These are phyloP conservation scores for Wickerhamiella azymoides DNA, from an alignment of 805 yeast species.

Conservation along the genomic window DNA sequence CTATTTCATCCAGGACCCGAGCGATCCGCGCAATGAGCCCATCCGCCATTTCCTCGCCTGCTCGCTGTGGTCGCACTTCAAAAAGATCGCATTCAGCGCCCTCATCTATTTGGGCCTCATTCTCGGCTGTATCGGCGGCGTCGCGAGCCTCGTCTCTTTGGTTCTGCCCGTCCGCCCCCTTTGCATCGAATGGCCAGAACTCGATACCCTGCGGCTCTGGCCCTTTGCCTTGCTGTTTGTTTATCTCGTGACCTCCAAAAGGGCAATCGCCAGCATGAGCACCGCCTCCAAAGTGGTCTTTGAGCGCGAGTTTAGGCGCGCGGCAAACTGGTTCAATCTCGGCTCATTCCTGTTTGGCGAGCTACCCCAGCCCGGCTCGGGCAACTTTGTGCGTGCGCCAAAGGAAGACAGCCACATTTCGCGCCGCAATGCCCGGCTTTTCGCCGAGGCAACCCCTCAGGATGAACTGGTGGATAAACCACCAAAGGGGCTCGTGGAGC, in stretches of 20 bases:
- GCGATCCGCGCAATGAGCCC: constrained; percentile 78
- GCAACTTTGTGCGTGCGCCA: constrained; percentile 76
- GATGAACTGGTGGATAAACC: constrained; percentile 38
- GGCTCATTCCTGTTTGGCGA: constrained; percentile 31
- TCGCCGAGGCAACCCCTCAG: constrained; percentile 70
- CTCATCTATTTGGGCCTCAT: constrained; percentile 37
- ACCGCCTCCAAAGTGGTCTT: constrained; percentile 30
- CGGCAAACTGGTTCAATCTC: constrained; percentile 11
- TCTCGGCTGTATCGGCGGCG: constrained; percentile 56
- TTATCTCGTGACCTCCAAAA: constrained; percentile 42
- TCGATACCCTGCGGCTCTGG: constrained; percentile 12
- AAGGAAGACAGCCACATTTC: constrained; percentile 63
- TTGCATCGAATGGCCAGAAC: constrained; percentile 12
- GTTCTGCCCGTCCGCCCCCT: not conserved
- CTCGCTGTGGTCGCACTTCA: constrained; percentile 57
- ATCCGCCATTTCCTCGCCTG: constrained; percentile 76
- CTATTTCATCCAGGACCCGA: constrained; percentile 85
- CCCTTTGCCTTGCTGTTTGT: constrained; percentile 31
- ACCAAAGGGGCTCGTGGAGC: constrained; percentile 27
- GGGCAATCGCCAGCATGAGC: not conserved
- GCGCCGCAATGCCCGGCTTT: constrained; percentile 42
- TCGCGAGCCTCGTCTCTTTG: constrained; percentile 33
- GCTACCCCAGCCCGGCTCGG: constrained; percentile 55
- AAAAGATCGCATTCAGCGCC: constrained; percentile 55
- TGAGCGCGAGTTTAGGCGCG: constrained; percentile 14